Conservation (phyloP, 306 rosid species). For the Trifolium repens region DNA sequence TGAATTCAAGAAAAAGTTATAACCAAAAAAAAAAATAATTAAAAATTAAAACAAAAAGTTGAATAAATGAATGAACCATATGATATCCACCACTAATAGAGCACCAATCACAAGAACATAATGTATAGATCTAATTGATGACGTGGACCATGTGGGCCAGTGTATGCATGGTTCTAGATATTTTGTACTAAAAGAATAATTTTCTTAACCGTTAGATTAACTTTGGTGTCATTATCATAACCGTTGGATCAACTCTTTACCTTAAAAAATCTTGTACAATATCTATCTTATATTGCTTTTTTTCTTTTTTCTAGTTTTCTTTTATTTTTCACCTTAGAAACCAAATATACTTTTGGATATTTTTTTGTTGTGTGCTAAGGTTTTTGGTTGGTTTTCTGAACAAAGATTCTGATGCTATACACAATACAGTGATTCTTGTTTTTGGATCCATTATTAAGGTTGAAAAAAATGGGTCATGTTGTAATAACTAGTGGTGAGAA, state of each 20-base stretch:
- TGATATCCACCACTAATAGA: slow-evolving; percentile 57
- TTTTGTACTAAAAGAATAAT: slow-evolving; percentile 48
- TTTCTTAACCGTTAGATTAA: slow-evolving; percentile 46
- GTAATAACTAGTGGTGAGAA: slow-evolving; percentile 52
- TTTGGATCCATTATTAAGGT: background rate
- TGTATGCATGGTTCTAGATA: slow-evolving; percentile 42
- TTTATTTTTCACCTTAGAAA: slow-evolving; percentile 12
- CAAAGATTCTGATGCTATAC: slow-evolving; percentile 31
- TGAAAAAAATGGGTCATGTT: slow-evolving; percentile 63
- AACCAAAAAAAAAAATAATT: background rate
- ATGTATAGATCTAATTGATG: slow-evolving; percentile 53
- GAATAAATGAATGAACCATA: background rate
- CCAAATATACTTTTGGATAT: slow-evolving; percentile 1
- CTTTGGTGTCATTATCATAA: background rate
- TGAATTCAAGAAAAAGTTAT: background rate
- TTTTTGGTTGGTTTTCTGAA: background rate
- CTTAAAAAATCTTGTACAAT: slow-evolving; percentile 21
- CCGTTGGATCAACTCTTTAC: slow-evolving; percentile 53
- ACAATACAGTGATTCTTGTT: too few relatives aligned
- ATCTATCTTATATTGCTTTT: slow-evolving; percentile 1
- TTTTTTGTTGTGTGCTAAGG: slow-evolving; percentile 27
- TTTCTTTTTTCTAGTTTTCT: background rate
- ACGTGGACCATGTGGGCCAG: slow-evolving; percentile 59
- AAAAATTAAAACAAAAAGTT: background rate
- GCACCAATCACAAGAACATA: slow-evolving; percentile 48